phyloP scores from a whole-genome alignment of 495 filamentous ascomycete species.

The Lasiosphaeria miniovina region DNA sequence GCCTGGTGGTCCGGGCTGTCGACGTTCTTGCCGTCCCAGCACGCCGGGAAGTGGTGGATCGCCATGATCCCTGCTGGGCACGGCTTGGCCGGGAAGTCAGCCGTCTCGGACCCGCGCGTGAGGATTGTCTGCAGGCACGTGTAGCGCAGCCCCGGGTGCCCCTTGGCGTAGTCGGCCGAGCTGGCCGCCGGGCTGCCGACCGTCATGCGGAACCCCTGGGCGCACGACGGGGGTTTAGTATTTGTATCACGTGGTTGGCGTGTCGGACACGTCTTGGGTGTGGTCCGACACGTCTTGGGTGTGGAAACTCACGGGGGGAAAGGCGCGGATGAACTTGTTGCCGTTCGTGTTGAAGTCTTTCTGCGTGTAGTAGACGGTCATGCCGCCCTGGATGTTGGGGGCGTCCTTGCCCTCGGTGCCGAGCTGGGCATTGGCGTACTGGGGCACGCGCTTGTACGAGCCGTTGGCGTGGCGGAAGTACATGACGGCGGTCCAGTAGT shows the following conservation, averaged over 20 bases:
- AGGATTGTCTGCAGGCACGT: conserved; percentile 39
- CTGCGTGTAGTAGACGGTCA: conserved; percentile 43
- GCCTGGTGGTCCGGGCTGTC: conserved; percentile 54
- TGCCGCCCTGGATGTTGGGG: conserved; percentile 37
- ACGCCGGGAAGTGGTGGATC: conserved; percentile 52
- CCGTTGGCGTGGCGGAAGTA: conserved; percentile 46
- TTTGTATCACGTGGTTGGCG: too few relatives aligned
- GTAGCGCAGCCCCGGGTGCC: conserved; percentile 44
- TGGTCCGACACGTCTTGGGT: conserved; percentile 42
- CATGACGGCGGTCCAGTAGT: conserved; percentile 42
- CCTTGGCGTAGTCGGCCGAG: conserved; percentile 28
- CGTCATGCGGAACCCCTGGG: conserved; percentile 52
- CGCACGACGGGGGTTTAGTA: conserved; percentile 23
- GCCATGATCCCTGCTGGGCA: conserved; percentile 48
- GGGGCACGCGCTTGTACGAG: conserved; percentile 37
- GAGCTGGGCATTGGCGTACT: conserved; percentile 35
- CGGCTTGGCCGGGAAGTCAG: conserved; percentile 44
- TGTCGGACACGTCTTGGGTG: conserved; percentile 39
- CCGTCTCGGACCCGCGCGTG: conserved; percentile 36
- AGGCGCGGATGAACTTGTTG: conserved; percentile 42
- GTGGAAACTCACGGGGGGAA: conserved; percentile 47
- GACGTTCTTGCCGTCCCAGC: conserved; percentile 57
- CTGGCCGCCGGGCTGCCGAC: conserved; percentile 44
- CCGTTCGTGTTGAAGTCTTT: conserved; percentile 34
- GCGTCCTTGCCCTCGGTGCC: conserved; percentile 37